A percentile compares a stretch with the other conserved stretches of the same genome.
Evolutionary conservation across 108 stramenopile species (phyloP).

Genomic region (Epithemia pelagica): DNA sequence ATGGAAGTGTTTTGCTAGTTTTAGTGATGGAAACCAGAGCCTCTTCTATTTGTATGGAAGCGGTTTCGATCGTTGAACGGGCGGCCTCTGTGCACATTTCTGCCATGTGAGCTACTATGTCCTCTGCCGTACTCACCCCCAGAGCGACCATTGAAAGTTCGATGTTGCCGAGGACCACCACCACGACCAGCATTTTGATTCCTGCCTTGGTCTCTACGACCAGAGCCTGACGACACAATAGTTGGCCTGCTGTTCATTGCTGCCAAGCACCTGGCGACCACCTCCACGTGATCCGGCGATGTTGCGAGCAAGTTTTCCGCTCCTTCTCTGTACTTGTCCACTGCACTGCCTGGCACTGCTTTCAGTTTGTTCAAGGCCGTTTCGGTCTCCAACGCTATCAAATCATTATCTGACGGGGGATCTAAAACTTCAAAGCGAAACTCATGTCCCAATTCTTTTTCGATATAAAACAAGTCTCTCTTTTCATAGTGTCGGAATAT

Average conservation of each 20-base stretch:
- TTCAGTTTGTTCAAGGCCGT: background rate
- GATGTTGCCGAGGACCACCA: too few species aligned
- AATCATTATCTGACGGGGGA: background rate
- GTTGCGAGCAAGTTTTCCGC: background rate
- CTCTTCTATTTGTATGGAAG: too few species aligned
- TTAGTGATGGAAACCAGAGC: too few species aligned
- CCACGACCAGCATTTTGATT: too few species aligned
- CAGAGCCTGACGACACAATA: too few species aligned
- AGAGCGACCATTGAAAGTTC: too few species aligned
- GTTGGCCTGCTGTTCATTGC: background rate
- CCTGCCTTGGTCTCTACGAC: too few species aligned
- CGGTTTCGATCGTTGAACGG: too few species aligned
- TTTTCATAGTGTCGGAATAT: background rate
- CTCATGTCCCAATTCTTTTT: background rate
- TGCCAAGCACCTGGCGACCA: background rate
- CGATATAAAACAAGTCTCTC: background rate
- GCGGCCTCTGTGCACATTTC: too few species aligned
- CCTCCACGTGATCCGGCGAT: background rate
- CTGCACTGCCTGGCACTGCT: slow-evolving; percentile 13
- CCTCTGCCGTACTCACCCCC: too few species aligned
- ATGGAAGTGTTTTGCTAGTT: too few species aligned
- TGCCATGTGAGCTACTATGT: too few species aligned
- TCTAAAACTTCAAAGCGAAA: background rate
- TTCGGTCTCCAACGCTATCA: background rate
- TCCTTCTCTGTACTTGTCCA: slow-evolving; percentile 22